These are phyloP conservation scores for Brachypodium distachyon DNA, from an alignment of 202 grass and related monocot genomes.

Conservation along the genomic window DNA sequence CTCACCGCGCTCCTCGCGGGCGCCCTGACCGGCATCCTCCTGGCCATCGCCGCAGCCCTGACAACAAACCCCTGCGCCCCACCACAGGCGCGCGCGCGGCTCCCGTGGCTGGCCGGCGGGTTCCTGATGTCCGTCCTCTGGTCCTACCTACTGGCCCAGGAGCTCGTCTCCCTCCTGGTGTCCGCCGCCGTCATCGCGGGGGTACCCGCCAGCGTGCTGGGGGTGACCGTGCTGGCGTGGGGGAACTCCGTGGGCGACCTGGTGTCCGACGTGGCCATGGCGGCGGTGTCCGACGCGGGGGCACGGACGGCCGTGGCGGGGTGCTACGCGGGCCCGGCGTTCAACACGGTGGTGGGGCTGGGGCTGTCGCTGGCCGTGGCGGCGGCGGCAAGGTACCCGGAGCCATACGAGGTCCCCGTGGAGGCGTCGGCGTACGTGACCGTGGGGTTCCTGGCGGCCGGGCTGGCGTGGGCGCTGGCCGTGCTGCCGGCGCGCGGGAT, in stretches of 20 bases:
- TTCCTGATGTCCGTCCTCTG: neutral
- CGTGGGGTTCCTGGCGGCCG: slow-evolving; percentile 43
- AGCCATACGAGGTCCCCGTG: slow-evolving; percentile 22
- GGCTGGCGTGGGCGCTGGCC: slow-evolving; percentile 39
- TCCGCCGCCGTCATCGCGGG: slow-evolving; percentile 12
- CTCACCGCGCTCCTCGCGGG: neutral
- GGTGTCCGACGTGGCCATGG: slow-evolving; percentile 53
- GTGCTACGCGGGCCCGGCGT: slow-evolving; percentile 62
- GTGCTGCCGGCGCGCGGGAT: slow-evolving; percentile 49
- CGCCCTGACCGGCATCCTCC: neutral
- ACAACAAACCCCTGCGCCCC: neutral
- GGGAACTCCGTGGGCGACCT: slow-evolving; percentile 82
- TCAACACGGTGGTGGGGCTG: slow-evolving; percentile 61
- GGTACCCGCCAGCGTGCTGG: slow-evolving; percentile 42
- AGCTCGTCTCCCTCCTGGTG: slow-evolving; percentile 38
- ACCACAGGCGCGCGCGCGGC: neutral
- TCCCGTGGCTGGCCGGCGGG: neutral
- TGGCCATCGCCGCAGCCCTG: neutral
- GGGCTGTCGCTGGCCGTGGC: slow-evolving; percentile 58
- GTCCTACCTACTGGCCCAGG: slow-evolving; percentile 46
- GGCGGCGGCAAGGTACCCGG: slow-evolving; percentile 29
- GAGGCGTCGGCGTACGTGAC: slow-evolving; percentile 36
- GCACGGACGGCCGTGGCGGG: slow-evolving; percentile 54
- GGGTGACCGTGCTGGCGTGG: slow-evolving; percentile 79
- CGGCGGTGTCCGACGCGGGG: neutral